Conservation (phyloP, 2,329 filamentous ascomycete species). For the Pestalotiopsis sp. region DNA sequence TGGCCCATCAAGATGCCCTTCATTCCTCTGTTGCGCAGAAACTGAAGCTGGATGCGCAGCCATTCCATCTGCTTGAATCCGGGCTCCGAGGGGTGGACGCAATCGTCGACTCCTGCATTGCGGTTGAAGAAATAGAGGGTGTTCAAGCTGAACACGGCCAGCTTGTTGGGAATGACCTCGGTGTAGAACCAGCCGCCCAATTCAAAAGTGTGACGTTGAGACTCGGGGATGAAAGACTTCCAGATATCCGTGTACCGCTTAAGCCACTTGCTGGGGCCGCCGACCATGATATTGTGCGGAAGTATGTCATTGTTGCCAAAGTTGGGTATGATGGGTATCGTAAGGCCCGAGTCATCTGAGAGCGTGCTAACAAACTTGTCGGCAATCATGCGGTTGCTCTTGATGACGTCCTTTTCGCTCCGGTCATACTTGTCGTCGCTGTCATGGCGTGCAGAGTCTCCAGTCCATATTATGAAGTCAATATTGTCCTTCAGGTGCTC, state of each 20-base stretch:
- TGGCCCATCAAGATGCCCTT: constrained; percentile 95
- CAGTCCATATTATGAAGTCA: constrained; percentile 93
- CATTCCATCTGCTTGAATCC: constrained; percentile 96
- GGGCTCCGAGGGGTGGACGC: constrained; percentile 75
- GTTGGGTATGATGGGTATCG: constrained; percentile 83
- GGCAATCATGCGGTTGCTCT: constrained; percentile 75
- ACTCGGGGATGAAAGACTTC: constrained; percentile 86
- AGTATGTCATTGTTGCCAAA: constrained; percentile 98
- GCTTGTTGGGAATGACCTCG: constrained; percentile 83
- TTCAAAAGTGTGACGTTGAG: constrained; percentile 86
- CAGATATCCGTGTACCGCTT: constrained; percentile 77
- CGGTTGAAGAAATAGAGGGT: constrained; percentile 95
- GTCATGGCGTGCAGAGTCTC: constrained; percentile 87
- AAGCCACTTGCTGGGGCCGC: constrained; percentile 87
- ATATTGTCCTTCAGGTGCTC: constrained; percentile 76
- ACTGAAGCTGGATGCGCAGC: constrained; percentile 85
- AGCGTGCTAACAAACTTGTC: constrained; percentile 79
- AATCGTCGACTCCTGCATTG: constrained; percentile 93
- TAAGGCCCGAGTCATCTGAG: constrained; percentile 59
- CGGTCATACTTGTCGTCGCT: constrained; percentile 82
- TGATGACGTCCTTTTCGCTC: constrained; percentile 72
- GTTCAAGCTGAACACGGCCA: constrained; percentile 93
- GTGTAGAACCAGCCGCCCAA: constrained; percentile 94
- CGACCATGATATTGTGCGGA: constrained; percentile 89
- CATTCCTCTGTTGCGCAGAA: constrained; percentile 81